A percentile compares a stretch with the other conserved stretches of the same genome.
These are phyloP conservation scores for Xylaria bambusicola DNA, from an alignment of 495 filamentous ascomycete genomes.

Conservation along the genomic window DNA sequence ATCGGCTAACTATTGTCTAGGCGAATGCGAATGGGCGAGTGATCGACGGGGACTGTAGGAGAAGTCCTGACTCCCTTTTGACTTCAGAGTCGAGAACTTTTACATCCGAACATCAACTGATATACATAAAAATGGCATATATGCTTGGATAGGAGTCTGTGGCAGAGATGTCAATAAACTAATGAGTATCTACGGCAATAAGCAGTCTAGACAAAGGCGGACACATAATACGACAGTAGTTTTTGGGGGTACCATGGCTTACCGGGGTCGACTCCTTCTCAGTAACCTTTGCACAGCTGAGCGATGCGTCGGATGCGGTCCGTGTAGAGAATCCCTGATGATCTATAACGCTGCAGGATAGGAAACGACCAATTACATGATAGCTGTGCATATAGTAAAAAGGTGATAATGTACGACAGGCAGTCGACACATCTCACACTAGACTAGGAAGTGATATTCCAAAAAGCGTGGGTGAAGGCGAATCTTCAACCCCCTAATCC, in stretches of 20 bases:
- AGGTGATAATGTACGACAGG: too few relatives aligned
- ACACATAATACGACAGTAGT: too few relatives aligned
- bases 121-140: background rate
- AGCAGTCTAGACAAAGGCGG: background rate
- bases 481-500: background rate
- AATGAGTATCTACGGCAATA: too few relatives aligned
- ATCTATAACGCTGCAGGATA: conserved; percentile 6
- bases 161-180: background rate
- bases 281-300: background rate
- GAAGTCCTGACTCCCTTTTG: background rate
- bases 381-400: background rate
- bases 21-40: background rate
- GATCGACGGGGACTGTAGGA: background rate
- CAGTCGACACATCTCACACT: background rate
- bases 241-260: background rate
- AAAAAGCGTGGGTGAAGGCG: background rate
- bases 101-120: background rate
- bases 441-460: background rate
- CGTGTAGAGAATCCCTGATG: background rate
- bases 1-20: background rate
- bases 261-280: conserved; percentile 9
- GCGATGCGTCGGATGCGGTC: background rate
- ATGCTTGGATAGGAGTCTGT: background rate
- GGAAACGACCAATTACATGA: background rate
- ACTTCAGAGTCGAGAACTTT: background rate